Evolutionary conservation across 176 grass and related monocot species (phyloP), one percentile per base, ranked within the genome.

Genomic region (Metroxylon sagu): DNA sequence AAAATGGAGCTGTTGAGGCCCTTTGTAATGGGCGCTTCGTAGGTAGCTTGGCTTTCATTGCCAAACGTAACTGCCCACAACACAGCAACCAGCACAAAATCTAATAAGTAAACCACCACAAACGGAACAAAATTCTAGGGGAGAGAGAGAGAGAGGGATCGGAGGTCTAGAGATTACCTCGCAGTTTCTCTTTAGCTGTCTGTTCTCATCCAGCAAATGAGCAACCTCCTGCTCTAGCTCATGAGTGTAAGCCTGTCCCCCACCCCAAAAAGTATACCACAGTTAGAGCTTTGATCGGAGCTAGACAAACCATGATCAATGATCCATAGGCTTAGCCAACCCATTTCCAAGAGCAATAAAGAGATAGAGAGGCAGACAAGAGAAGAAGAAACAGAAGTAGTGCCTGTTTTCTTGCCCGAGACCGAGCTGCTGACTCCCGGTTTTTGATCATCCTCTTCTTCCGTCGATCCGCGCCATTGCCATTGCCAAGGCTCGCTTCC

Each of bases 361-460:
- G 8, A 43, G 10, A 12, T 12, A 14, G 0, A 43, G 8, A 43
- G 2, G 2, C 12, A 19, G 8, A 57, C 16, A 4, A 49, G 15
- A 49, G 53, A 16, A 1, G 17, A 8, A 25, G 57, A 48, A 18
- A 19, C 7, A 19, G 16, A 54, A n/a, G 29, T 14, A 1, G 15
- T 52, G 7, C 70, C 27, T 73, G 70, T 26, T 73, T 73, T 27
- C 70, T 54, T 18, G 59, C 70, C 14, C 70, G 60, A 8, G 70
- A 73, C n/a, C 59, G 59, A 14, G 50, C 59, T 1, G 70, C 70
- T 4, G 70, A 55, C 50, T 73, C 70, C 59, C 70, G 26, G 18
- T 73, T 73, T 59, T 63, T 73, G 27, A 73, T 63, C 59, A 73
- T 73, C 26, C 70, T 26, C 70, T 73, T 62, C 26, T 62, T 52